A percentile compares a stretch with the other conserved stretches of the same genome.
Conservation (phyloP, 495 filamentous ascomycete species). For the Penicillium psychrofluorescens region DNA sequence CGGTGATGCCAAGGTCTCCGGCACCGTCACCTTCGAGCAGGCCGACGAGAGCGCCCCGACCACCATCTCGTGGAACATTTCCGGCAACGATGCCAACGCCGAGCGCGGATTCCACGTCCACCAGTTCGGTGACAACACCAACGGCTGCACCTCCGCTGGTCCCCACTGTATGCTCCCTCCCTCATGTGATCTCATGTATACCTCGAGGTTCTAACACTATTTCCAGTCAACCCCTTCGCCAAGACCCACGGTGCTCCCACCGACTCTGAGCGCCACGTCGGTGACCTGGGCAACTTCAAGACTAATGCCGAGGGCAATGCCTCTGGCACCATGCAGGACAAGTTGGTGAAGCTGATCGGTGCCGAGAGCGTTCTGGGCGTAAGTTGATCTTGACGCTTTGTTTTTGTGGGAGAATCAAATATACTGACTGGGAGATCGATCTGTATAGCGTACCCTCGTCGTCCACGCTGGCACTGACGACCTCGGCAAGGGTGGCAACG, state of each 20-base stretch:
- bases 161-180: conserved; percentile 71
- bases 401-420: conserved; percentile 1
- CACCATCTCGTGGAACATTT: conserved; percentile 86
- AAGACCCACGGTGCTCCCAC: conserved; percentile 85
- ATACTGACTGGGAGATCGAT: not conserved
- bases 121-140: conserved; percentile 99
- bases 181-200: not conserved
- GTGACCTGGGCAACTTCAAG: conserved; percentile 94
- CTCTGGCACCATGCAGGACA: conserved; percentile 67
- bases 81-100: conserved; percentile 86
- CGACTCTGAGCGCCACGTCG: conserved; percentile 83
- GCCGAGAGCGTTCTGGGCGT: conserved; percentile 92
- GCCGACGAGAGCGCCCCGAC: conserved; percentile 69
- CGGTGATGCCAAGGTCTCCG: conserved; percentile 88
- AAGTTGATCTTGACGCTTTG: conserved; percentile 28
- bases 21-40: conserved; percentile 94
- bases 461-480: conserved; percentile 94
- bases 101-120: conserved; percentile 97
- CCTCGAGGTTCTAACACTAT: not conserved
- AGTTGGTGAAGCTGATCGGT: conserved; percentile 86
- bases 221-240: conserved; percentile 81
- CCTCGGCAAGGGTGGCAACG: conserved; percentile 79
- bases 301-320: conserved; percentile 88
- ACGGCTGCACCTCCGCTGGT: conserved; percentile 95
- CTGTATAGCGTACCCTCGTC: conserved; percentile 77